Conservation (phyloP, 768 basidiomycete species). For the Leccinum variicolor region DNA sequence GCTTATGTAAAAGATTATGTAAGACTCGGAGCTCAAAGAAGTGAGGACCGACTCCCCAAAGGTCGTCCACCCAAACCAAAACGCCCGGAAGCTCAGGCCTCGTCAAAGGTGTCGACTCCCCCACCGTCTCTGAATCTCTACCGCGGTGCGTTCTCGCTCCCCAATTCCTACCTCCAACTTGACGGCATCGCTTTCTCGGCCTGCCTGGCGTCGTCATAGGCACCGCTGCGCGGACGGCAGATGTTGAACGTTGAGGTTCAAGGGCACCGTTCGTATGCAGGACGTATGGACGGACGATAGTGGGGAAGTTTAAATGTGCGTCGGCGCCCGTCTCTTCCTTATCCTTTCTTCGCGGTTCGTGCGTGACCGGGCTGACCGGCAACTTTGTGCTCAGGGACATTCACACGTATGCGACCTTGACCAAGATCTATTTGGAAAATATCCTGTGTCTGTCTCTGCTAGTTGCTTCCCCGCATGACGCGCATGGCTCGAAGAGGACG, state of each 20-base stretch:
- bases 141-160: conserved; percentile 69
- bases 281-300: conserved; percentile 61
- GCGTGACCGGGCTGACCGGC: too few relatives aligned
- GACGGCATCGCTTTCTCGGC: conserved; percentile 73
- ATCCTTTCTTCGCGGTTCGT: not conserved
- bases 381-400: conserved; percentile 46
- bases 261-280: conserved; percentile 48
- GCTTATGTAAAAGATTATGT: too few relatives aligned
- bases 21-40: too few relatives aligned
- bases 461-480: too few relatives aligned
- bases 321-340: conserved; percentile 14
- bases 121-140: conserved; percentile 55
- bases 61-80: not conserved
- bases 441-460: too few relatives aligned
- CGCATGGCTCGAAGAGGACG: too few relatives aligned
- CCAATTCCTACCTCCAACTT: conserved; percentile 65
- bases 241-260: conserved; percentile 45
- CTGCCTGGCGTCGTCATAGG: conserved; percentile 33
- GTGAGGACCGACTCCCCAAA: conserved; percentile 17
- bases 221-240: conserved; percentile 54
- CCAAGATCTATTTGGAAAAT: too few relatives aligned
- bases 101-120: conserved; percentile 4
- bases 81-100: conserved; percentile 1
- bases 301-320: conserved; percentile 47
- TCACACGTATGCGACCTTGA: too few relatives aligned